Evolutionary conservation across 768 basidiomycete genomes (phyloP).

Genomic region (Crassisporium funariophilum): DNA sequence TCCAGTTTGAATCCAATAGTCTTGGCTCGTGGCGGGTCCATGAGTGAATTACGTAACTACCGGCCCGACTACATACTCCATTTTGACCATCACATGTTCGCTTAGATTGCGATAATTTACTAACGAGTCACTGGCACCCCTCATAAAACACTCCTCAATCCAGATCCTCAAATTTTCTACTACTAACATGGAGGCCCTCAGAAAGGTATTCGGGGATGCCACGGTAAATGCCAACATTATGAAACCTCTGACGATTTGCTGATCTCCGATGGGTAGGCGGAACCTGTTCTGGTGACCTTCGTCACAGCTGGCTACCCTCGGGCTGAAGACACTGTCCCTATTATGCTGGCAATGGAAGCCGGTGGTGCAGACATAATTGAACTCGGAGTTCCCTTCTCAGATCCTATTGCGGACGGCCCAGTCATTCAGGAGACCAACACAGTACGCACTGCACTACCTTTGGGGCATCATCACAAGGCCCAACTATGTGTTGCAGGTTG

Average conservation of each 20-base stretch:
- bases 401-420: slow-evolving; percentile 95
- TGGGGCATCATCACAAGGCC: slow-evolving; percentile 9
- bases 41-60: neutral
- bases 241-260: neutral
- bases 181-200: slow-evolving; percentile 72
- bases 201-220: slow-evolving; percentile 69
- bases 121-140: slow-evolving; percentile 19
- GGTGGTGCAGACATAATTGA: slow-evolving; percentile 96
- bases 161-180: slow-evolving; percentile 11
- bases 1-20: no score
- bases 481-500: slow-evolving; percentile 56
- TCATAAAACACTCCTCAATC: slow-evolving; percentile 9
- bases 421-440: slow-evolving; percentile 92
- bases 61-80: no score
- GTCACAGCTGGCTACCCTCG: slow-evolving; percentile 93
- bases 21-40: no score
- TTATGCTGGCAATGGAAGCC: slow-evolving; percentile 88
- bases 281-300: slow-evolving; percentile 79
- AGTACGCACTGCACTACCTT: slow-evolving; percentile 46
- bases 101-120: slow-evolving; percentile 22
- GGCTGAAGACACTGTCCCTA: slow-evolving; percentile 76
- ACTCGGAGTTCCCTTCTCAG: slow-evolving; percentile 93
- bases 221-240: slow-evolving; percentile 32
- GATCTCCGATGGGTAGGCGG: slow-evolving; percentile 38
- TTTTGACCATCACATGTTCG: slow-evolving; percentile 32